phyloP scores from a whole-genome alignment of 2,329 filamentous ascomycete genomes.

The Alternaria novae-zelandiae region DNA sequence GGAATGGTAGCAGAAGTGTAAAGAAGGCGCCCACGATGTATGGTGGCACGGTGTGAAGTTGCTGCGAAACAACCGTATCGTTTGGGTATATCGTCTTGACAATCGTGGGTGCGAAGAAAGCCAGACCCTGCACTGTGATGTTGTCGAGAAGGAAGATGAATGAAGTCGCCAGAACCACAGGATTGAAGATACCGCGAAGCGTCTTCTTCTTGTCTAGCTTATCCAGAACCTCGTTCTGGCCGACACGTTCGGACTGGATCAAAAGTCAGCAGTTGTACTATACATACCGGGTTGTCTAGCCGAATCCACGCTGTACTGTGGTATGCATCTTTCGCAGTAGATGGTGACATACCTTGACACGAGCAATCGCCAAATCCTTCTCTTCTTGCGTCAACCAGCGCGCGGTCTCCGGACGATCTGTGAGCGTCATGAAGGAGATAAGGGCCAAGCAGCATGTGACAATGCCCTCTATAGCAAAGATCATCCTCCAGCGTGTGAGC shows the following conservation, averaged over 20 bases:
- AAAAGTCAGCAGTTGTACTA: background rate
- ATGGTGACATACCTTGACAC: conserved; percentile 58
- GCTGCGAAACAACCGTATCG: conserved; percentile 64
- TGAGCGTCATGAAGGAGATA: conserved; percentile 68
- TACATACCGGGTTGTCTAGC: too few relatives aligned
- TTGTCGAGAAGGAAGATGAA: conserved; percentile 70
- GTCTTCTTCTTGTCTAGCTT: conserved; percentile 66
- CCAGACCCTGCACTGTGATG: conserved; percentile 73
- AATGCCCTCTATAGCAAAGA: conserved; percentile 74
- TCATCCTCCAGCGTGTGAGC: conserved; percentile 70
- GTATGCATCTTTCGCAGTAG: background rate
- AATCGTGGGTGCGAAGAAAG: conserved; percentile 75
- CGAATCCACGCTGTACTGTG: background rate
- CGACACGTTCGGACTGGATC: conserved; percentile 65
- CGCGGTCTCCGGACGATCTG: conserved; percentile 72
- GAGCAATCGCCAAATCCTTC: conserved; percentile 69
- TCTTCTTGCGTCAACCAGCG: conserved; percentile 70
- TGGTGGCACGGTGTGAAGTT: conserved; percentile 73
- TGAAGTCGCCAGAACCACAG: conserved; percentile 63
- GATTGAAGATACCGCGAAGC: conserved; percentile 67
- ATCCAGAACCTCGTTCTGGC: conserved; percentile 68
- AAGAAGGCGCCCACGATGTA: conserved; percentile 74
- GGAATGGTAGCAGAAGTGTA: conserved; percentile 65
- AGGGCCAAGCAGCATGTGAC: conserved; percentile 65
- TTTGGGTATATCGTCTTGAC: conserved; percentile 71